Base-by-base conservation (phyloP, 495 filamentous ascomycete species). In the Poronia punctata region DNA sequence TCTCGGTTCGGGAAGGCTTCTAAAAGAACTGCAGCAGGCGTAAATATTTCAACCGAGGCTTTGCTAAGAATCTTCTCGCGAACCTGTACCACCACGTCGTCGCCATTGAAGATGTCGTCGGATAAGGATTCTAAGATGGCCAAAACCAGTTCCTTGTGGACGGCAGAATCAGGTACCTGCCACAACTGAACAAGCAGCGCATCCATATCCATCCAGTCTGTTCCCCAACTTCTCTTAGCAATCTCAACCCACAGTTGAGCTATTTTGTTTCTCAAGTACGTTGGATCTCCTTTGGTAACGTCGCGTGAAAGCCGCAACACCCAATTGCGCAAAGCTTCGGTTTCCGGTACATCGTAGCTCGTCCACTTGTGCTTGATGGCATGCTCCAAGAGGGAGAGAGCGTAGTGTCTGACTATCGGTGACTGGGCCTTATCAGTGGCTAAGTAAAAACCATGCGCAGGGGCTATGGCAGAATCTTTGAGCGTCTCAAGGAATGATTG, bases 151-250 rank as follows among this genome's bases (percentile, higher is more conserved):
- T 83, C 78, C 61, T 87, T 87, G 59, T 86, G 83, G 11, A 80
- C 75, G 15, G 80, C 61, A 34, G 76, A 75, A 15, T 76, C 74
- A 21, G 67, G 64, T 0, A 74, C 55, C 39, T 71, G 62, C 93
- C 93, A 98, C 17, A 96, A 72, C 42, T 75, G 76, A 28, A 88
- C 78, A 28, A 99, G 72, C 48, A 82, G 65, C 29, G 76, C 70
- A 56, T 99, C 92, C 92, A 99, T 96, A 58, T 93, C 79, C 64
- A 83, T 75, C 92, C 92, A 99, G 32, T 90, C 85, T 21, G 75
- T 68, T 7, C 71, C 87, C 93, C 93, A 99, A 52, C 78, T 84
- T 53, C 89, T 75, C 67, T 99, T 97, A 18, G 88, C 88, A 36
- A 95, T 65, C 58, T 96, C 92, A 5, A 87, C 84, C 93, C 92